Base-by-base conservation (phyloP, 2,329 filamentous ascomycete genomes). In the Trichophyton equinum region DNA sequence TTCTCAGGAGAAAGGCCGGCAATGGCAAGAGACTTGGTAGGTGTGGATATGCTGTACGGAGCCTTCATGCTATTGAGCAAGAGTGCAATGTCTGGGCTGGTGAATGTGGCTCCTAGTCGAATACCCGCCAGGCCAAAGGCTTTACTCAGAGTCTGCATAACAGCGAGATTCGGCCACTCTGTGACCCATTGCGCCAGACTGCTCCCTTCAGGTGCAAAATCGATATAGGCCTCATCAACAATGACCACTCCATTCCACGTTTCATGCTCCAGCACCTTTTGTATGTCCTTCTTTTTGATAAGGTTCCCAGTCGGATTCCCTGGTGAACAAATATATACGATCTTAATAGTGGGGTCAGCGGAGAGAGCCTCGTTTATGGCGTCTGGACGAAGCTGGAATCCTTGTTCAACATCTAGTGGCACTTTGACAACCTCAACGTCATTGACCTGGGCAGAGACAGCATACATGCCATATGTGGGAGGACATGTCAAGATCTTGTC, bases 121-220 rank as follows among this genome's bases (percentile, higher is more conserved):
- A 99, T 96, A 58, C 92, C 94, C 3, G 94, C 94, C 70, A 99
- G 82, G 30, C 94, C 94, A 70, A 99, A 99, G 0, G 91, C 94
- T 74, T 99, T 99, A 69, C 89, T 95, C n/a, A 97, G 81, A 0
- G 94, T 99, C 79, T 99, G 94, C 89, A 97, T 90, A 61, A 99
- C 91, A 18, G 96, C 91, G 27, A 99, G 80, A 74, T 99, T 99
- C 58, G 92, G 91, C 84, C 89, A 95, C 69, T 96, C 91, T 40
- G 82, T 80, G 0, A 95, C 91, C 87, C 89, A 95, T 74, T 95
- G 89, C 27, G 94, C 92, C 27, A 97, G 81, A 66, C 88, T 95
- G 47, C 88, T 81, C 27, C 83, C 85, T 56, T 87, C 85, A 4
- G 85, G 84, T 5, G 91, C 87, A 70, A 97, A 99, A 76, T 99